Conservation (phyloP, 108 stramenopile genomes). For the Cyclotella choctawhatcheeana region DNA sequence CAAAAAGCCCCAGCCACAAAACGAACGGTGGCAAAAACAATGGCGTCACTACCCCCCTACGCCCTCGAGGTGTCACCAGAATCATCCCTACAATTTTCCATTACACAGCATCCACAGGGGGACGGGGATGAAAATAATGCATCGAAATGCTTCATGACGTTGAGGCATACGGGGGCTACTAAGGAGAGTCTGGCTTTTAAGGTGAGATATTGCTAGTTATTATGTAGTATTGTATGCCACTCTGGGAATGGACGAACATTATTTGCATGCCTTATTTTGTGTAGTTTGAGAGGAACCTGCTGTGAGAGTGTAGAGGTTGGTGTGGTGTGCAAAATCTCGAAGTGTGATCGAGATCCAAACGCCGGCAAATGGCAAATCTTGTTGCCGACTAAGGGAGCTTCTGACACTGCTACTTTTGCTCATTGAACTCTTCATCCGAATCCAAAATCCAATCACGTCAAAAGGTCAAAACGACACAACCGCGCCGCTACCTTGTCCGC, state of each 20-base stretch:
- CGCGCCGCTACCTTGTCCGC: slow-evolving; percentile 89
- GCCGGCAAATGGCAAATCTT: too few relatives aligned
- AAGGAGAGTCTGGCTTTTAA: slow-evolving; percentile 80
- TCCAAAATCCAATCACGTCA: not conserved
- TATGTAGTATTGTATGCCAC: not conserved
- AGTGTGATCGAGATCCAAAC: too few relatives aligned
- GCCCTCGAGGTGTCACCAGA: slow-evolving; percentile 75
- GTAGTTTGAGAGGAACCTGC: too few relatives aligned
- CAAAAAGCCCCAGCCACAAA: not conserved
- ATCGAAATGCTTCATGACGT: slow-evolving; percentile 69
- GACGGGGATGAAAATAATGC: slow-evolving; percentile 48
- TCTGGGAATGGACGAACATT: too few relatives aligned
- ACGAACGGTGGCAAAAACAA: not conserved
- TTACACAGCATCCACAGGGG: slow-evolving; percentile 51
- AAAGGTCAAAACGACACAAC: slow-evolving; percentile 93
- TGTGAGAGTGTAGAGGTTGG: too few relatives aligned
- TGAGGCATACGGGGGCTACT: slow-evolving; percentile 71
- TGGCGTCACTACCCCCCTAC: slow-evolving; percentile 31
- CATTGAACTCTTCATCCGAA: not conserved
- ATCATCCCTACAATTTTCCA: slow-evolving; percentile 70
- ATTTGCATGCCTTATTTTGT: too few relatives aligned
- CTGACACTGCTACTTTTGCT: too few relatives aligned
- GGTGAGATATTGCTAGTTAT: slow-evolving; percentile 38
- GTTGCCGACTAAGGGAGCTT: too few relatives aligned
- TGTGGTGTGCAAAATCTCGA: too few relatives aligned